Conservation (phyloP, 1,284 basidiomycete species). For the Apiotrichum montevideense region DNA sequence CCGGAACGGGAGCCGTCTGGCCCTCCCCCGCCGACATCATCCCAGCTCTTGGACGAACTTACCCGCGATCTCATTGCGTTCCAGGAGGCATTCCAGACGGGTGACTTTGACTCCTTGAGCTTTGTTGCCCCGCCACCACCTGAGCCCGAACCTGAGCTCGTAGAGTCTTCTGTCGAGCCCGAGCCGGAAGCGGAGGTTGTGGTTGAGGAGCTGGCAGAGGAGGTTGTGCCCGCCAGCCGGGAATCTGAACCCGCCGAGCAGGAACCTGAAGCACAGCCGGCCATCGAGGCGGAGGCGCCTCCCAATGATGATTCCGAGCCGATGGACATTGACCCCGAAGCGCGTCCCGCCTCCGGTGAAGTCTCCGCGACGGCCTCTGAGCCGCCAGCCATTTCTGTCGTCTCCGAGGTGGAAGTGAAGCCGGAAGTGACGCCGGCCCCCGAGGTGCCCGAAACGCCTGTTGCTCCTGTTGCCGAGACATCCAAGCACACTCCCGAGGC, state of each 20-base stretch:
- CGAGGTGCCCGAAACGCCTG: background rate
- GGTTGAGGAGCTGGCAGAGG: background rate
- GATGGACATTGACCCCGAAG: background rate
- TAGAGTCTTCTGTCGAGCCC: background rate
- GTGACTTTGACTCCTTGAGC: slow-evolving; percentile 26
- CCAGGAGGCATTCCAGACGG: slow-evolving; percentile 72
- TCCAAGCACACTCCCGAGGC: too few relatives aligned
- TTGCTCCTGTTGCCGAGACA: background rate
- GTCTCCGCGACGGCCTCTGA: background rate
- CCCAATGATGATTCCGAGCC: background rate
- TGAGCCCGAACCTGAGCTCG: background rate
- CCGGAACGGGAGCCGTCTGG: background rate
- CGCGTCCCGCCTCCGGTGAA: background rate
- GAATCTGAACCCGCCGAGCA: background rate
- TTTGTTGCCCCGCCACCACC: slow-evolving; percentile 6
- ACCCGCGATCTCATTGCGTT: slow-evolving; percentile 79
- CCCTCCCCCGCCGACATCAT: slow-evolving; percentile 46
- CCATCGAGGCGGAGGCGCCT: background rate
- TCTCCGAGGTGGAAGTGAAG: background rate
- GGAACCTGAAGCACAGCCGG: background rate
- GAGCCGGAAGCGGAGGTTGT: background rate
- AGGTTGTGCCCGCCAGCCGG: background rate
- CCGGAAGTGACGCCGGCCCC: background rate
- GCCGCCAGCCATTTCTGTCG: background rate
- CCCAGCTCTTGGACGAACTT: slow-evolving; percentile 78